Evolutionary conservation across 805 yeast genomes (phyloP), one percentile per base, ranked within the genome.

Genomic region (Candida xyloterini): DNA sequence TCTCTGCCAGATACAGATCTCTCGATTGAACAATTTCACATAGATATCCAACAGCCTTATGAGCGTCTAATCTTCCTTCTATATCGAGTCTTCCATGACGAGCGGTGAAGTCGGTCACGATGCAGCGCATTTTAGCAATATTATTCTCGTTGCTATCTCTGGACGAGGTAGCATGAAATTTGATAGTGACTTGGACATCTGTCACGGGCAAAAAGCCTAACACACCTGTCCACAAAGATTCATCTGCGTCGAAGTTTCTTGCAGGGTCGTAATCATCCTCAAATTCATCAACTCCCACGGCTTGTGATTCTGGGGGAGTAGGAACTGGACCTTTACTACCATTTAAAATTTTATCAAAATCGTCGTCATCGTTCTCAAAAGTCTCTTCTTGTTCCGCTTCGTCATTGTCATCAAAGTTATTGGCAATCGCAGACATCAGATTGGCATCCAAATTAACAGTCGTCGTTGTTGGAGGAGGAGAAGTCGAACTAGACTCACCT

Each of bases 1-100:
- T 53, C 43, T 74, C 72, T 25, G 76, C 65, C 14, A 82, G 49
- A 14, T 69, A 73, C 15, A 85, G 52, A 53, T 79, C 79, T 50
- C 85, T 67, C 1, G 80, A 62, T 7, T 58, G 50, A 1, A 66
- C 51, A 14, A 78, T 67, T 46, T 72, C 70, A 20, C 56, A 47
- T 44, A 86, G 59, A 53, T 86, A 86, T 10, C 63, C 64, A 38
- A 73, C 77, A 1, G 88, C 95, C 35, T 62, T 67, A 5, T 47
- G 40, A 4, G 66, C 53, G 51, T 76, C 79, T 31, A 87, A 66
- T 40, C 88, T 68, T 3, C 95, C 95, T 44, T 77, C 81, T 31
- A 85, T 64, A 63, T 48, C 79, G 59, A 25, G 60, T 48, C 29
- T 53, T 35, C 27, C 42, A 15, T 37, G 38, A 3, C 33, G 26